A percentile compares a stretch with the other conserved stretches of the same genome.
phyloP scores from a whole-genome alignment of 2,329 filamentous ascomycete genomes.

The Dothistroma pini region DNA sequence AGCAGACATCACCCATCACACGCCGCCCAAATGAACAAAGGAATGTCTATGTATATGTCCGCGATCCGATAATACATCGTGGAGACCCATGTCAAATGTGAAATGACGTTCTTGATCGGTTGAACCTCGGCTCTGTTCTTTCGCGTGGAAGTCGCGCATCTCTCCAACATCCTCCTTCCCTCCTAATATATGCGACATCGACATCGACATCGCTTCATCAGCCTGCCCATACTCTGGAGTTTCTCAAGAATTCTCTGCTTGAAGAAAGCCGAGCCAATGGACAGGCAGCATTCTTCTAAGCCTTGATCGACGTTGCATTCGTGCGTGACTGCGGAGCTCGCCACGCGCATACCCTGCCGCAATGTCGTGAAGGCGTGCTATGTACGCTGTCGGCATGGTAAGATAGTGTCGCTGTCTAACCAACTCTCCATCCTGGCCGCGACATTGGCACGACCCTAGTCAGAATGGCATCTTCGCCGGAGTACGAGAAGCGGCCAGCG shows the following conservation, averaged over 20 bases:
- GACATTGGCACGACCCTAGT: background rate
- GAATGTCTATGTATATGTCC: slow-evolving; percentile 5
- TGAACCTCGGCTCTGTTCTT: background rate
- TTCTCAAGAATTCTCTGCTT: background rate
- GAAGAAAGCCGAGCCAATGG: background rate
- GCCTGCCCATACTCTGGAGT: background rate
- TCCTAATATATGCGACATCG: background rate
- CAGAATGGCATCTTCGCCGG: background rate
- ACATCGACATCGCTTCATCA: background rate
- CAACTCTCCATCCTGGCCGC: background rate
- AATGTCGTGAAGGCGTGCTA: background rate
- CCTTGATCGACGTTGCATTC: background rate
- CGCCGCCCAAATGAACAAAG: background rate
- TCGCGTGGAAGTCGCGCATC: background rate
- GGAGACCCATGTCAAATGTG: background rate
- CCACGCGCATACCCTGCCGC: background rate
- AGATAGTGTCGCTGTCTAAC: background rate
- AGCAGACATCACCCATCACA: slow-evolving; percentile 22
- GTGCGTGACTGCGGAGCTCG: background rate
- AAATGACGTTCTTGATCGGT: background rate
- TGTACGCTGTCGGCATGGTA: background rate
- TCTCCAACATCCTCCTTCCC: background rate
- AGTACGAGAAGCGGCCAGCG: background rate
- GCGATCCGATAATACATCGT: background rate
- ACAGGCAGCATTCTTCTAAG: background rate